A percentile compares a stretch with the other conserved stretches of the same genome.
These are phyloP conservation scores for Fusarium ramigenum DNA, from an alignment of 2,329 filamentous ascomycete genomes.

Conservation along the genomic window DNA sequence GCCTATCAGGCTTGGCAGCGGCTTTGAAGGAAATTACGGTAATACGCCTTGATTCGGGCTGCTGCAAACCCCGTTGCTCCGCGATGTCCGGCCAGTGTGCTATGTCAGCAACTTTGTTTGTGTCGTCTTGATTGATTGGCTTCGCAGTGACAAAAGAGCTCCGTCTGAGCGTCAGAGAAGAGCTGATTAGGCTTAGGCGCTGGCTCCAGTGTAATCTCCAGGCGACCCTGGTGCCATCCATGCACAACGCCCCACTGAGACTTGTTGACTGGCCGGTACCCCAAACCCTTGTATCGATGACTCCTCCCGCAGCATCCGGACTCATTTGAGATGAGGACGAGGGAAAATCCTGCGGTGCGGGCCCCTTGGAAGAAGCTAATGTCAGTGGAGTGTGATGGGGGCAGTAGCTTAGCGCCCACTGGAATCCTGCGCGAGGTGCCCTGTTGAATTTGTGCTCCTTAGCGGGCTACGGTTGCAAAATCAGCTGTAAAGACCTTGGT, in stretches of 20 bases:
- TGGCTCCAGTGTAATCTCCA: constrained; percentile 43
- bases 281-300: constrained; percentile 38
- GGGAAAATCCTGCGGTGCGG: constrained; percentile 32
- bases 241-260: constrained; percentile 30
- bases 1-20: constrained; percentile 35
- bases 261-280: constrained; percentile 38
- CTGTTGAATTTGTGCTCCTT: constrained; percentile 18
- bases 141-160: constrained; percentile 21
- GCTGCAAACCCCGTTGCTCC: constrained; percentile 41
- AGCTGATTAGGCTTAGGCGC: constrained; percentile 34
- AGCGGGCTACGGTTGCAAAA: constrained; percentile 23
- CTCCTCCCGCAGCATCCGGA: constrained; percentile 45
- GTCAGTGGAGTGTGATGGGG: constrained; percentile 23
- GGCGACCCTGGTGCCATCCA: constrained; percentile 25
- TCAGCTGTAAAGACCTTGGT: constrained; percentile 36
- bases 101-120: constrained; percentile 37
- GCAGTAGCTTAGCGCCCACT: constrained; percentile 29
- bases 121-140: constrained; percentile 29
- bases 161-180: constrained; percentile 36
- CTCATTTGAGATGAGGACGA: constrained; percentile 12
- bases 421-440: constrained; percentile 7
- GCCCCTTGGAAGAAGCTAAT: constrained; percentile 25
- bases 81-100: constrained; percentile 22
- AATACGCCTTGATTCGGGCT: constrained; percentile 40
- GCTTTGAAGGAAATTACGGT: constrained; percentile 41